Evolutionary conservation across 2,329 filamentous ascomycete genomes (phyloP), one percentile per base, ranked within the genome.

Genomic region (Alternaria metachromatica): DNA sequence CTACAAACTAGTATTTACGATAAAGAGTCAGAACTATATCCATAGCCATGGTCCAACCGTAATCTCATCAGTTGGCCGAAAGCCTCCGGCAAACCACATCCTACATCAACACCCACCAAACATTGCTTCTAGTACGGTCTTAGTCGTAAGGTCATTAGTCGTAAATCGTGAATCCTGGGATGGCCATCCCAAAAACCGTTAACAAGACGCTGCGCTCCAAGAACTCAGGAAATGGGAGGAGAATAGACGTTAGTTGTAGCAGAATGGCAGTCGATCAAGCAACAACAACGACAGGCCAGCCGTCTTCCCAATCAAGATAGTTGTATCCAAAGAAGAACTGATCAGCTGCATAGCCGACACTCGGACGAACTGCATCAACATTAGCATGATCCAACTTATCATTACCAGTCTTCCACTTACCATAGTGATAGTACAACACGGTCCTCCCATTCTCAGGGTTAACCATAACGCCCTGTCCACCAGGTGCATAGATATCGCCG

Each of bases 401-500:
- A 2, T 37, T 3, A 1, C 8, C 33, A 37, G 33, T 23, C 4
- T 7, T 30, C 1, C 2, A 13, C 66, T 71, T 55, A 73, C 74
- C 70, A 63, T 78, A 78, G 54, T 79, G 76, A 64, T 79, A 78
- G 57, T 77, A 79, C 45, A 76, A 57, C 3, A 76, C 69, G 2
- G 67, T 62, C 46, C 65, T 70, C 12, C 63, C 61, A 25, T 49
- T 58, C 7, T 68, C 64, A 6, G 62, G 48, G 41, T 73, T 60
- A 13, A 67, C 56, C 58, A 76, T 63, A 4, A 79, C 58, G 0
- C 75, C 76, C 55, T 79, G 76, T 1, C 77, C 78, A 10, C 76
- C 76, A 4, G 76, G 76, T 30, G 74, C 76, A 70, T 78, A 79
- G 5, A 78, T 66, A 66, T 78, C 71, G 1, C 66, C 86, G 70